Evolutionary conservation across 2,329 filamentous ascomycete species (phyloP).

Genomic region (Fusarium sp.): DNA sequence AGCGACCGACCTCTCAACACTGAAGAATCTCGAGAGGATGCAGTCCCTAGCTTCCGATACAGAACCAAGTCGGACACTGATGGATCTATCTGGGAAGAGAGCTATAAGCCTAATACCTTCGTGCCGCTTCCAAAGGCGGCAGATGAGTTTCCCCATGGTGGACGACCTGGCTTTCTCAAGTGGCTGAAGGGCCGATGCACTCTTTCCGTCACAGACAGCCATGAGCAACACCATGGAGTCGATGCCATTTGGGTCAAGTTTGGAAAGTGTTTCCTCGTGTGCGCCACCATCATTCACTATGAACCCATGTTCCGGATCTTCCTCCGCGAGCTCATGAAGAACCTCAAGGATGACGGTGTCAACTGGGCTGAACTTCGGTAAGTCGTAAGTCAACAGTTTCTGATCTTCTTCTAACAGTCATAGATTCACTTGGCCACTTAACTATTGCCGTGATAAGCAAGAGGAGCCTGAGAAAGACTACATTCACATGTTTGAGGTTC

Average conservation of each 20-base stretch:
- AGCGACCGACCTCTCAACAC: conserved; percentile 64
- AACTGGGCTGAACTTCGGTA: conserved; percentile 81
- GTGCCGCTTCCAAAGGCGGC: conserved; percentile 71
- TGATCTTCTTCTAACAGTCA: conserved; percentile 4
- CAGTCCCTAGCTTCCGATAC: conserved; percentile 69
- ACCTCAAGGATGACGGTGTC: conserved; percentile 82
- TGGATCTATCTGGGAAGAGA: conserved; percentile 69
- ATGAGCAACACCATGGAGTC: conserved; percentile 82
- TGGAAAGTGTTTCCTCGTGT: conserved; percentile 73
- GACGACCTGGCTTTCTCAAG: conserved; percentile 73
- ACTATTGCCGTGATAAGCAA: conserved; percentile 71
- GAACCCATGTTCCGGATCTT: conserved; percentile 88
- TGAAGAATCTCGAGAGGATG: conserved; percentile 60
- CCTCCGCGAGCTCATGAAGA: conserved; percentile 73
- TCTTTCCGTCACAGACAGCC: conserved; percentile 74
- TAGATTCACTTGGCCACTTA: conserved; percentile 74
- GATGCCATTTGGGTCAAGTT: conserved; percentile 90
- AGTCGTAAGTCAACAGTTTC: conserved; percentile 11
- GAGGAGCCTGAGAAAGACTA: conserved; percentile 74
- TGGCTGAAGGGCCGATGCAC: conserved; percentile 80
- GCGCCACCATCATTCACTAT: conserved; percentile 81
- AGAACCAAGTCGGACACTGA: conserved; percentile 55
- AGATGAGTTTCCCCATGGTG: conserved; percentile 76
- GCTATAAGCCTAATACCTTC: conserved; percentile 67
- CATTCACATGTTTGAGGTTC: conserved; percentile 72